Evolutionary conservation across 148 eudicot species (phyloP).

Genomic region (Cornus suecica): DNA sequence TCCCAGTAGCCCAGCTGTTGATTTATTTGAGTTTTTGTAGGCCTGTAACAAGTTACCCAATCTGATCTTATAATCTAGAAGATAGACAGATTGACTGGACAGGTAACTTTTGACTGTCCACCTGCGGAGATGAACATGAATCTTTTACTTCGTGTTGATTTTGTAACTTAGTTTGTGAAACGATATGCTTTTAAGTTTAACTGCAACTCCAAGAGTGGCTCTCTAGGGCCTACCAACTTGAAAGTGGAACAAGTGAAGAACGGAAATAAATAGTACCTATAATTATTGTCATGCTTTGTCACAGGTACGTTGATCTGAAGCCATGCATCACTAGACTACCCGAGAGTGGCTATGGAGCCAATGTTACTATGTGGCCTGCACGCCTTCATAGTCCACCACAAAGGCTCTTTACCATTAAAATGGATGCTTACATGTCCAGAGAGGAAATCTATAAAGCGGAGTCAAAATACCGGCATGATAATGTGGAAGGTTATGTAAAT

Average conservation of each 20-base stretch:
- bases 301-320: constrained; percentile 56
- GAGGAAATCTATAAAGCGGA: constrained; percentile 64
- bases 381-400: constrained; percentile 65
- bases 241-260: neutral
- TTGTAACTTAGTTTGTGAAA: neutral
- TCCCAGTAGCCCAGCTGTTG: neutral
- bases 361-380: constrained; percentile 64
- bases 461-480: constrained; percentile 62
- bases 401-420: constrained; percentile 56
- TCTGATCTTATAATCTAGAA: neutral
- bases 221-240: neutral
- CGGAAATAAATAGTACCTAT: neutral
- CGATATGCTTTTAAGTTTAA: too few relatives aligned
- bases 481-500: constrained; percentile 41
- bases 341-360: constrained; percentile 56
- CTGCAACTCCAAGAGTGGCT: neutral
- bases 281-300: neutral
- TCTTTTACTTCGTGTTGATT: neutral
- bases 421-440: constrained; percentile 70
- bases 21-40: neutral
- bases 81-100: neutral
- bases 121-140: neutral
- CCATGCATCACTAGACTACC: constrained; percentile 63
- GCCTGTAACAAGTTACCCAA: neutral
- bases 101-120: neutral